A percentile compares a stretch with the other conserved stretches of the same genome.
Conservation (phyloP, 257 asterid species). For the Scutellaria minor region DNA sequence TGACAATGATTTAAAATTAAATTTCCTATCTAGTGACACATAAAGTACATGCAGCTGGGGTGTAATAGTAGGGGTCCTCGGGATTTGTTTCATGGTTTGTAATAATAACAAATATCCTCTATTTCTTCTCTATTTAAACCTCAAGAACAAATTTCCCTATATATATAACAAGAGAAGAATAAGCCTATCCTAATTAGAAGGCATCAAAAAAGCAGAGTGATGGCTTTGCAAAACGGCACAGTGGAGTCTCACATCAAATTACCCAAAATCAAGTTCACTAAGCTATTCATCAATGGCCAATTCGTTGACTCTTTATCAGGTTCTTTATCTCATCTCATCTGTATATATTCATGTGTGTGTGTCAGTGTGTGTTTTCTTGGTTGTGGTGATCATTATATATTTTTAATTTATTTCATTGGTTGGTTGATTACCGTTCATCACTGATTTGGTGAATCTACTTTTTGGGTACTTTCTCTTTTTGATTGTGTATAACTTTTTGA, state of each 20-base stretch:
- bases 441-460: conserved; percentile 2
- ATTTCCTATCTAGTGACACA: too few relatives aligned
- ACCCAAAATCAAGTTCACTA: conserved; percentile 64
- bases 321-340: not conserved
- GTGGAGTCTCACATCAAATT: conserved; percentile 33
- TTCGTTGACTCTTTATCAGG: conserved; percentile 73
- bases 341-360: too few relatives aligned
- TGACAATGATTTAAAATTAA: too few relatives aligned
- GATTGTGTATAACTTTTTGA: not conserved
- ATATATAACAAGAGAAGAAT: not conserved
- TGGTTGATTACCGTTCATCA: not conserved
- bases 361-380: not conserved
- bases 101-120: not conserved
- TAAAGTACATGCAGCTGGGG: too few relatives aligned
- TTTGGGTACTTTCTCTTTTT: not conserved
- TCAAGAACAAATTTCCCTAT: not conserved
- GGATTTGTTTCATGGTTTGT: too few relatives aligned
- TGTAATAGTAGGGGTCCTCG: too few relatives aligned
- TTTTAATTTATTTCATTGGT: not conserved
- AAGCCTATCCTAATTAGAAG: not conserved
- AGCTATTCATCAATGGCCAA: conserved; percentile 71
- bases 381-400: not conserved
- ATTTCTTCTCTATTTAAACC: not conserved
- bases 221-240: conserved; percentile 37
- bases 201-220: not conserved